Evolutionary conservation across 2,329 filamentous ascomycete genomes (phyloP), one percentile per base, ranked within the genome.

Genomic region (Alternaria alternata): DNA sequence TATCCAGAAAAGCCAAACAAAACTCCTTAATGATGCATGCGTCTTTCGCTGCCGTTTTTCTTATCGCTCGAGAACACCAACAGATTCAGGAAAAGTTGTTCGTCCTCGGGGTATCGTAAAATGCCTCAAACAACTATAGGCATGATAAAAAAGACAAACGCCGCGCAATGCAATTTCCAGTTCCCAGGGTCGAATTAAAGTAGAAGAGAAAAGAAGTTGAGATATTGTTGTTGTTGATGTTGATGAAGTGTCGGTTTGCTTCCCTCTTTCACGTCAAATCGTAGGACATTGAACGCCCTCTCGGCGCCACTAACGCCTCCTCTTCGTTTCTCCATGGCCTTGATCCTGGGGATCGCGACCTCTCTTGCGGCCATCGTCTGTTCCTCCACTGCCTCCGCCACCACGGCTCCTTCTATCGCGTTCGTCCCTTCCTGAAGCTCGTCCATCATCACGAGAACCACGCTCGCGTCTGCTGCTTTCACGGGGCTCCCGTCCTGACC

Each of bases 321-420:
- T 65, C 61, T 72, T 72, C 12, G 61, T 54, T 49, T 72, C 70
- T 39, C 64, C 67, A 46, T 72, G 70, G 28, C 54, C 58, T 53
- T 68, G 66, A 38, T 72, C 70, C 42, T 64, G 62, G 32, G 66
- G 64, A 39, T 72, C 70, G 34, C 70, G 68, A 18, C 30, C 55
- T 30, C 70, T 61, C 62, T 72, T 72, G 30, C 67, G 60, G n/a
- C 56, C 67, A 28, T 72, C 70, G 24, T 71, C 66, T 54, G 36
- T 39, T 8, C 57, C 64, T 20, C 51, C 51, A 32, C 58, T 59
- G 20, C 57, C 57, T 32, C 55, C 59, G 16, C 51, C 55, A 22
- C 63, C 63, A 59, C 68, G 62, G 49, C 70, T 71, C 53, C 68
- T 60, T 49, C 67, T 62, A 24, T 71, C 66, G 28, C 70, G 67